Percentiles rank a stretch among this genome's conserved stretches.
Conservation (phyloP, 2,329 filamentous ascomycete species). For the Dendrostoma leiphaemia region DNA sequence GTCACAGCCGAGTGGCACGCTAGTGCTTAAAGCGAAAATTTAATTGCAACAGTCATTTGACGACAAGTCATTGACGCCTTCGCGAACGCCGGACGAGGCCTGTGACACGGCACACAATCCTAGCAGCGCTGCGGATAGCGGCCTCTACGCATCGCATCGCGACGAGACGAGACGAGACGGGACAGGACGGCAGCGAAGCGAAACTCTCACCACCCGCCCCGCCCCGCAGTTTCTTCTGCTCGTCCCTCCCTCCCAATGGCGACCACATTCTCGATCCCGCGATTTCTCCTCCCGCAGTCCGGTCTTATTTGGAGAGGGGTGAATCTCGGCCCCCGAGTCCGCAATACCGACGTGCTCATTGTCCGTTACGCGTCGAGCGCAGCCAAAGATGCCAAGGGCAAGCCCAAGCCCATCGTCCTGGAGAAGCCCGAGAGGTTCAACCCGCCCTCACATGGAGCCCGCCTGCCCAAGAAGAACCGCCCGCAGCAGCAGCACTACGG, state of each 20-base stretch:
- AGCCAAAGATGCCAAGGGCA: conserved; percentile 34
- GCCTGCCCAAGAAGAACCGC: conserved; percentile 51
- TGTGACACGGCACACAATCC: neutral
- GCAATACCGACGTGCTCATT: conserved; percentile 27
- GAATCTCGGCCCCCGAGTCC: conserved; percentile 22
- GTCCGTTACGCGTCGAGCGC: conserved; percentile 28
- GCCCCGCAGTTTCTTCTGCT: too few species aligned
- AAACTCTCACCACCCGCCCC: neutral
- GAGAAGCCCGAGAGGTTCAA: conserved; percentile 88
- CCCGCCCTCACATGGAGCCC: conserved; percentile 82
- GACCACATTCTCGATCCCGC: conserved; percentile 55
- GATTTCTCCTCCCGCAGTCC: conserved; percentile 66
- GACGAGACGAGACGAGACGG: too few species aligned
- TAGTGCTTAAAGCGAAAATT: too few species aligned
- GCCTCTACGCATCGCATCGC: neutral
- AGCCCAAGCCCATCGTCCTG: conserved; percentile 67
- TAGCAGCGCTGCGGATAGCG: neutral
- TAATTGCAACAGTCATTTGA: too few species aligned
- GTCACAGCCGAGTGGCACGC: too few species aligned
- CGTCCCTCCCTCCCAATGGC: conserved; percentile 36
- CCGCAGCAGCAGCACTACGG: conserved; percentile 73
- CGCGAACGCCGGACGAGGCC: too few species aligned
- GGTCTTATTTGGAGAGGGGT: conserved; percentile 52
- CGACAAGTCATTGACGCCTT: too few species aligned
- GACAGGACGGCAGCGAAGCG: neutral